Evolutionary conservation across 1,284 basidiomycete genomes (phyloP), one percentile per base, ranked within the genome.

Genomic region (Neolentinus lepideus): DNA sequence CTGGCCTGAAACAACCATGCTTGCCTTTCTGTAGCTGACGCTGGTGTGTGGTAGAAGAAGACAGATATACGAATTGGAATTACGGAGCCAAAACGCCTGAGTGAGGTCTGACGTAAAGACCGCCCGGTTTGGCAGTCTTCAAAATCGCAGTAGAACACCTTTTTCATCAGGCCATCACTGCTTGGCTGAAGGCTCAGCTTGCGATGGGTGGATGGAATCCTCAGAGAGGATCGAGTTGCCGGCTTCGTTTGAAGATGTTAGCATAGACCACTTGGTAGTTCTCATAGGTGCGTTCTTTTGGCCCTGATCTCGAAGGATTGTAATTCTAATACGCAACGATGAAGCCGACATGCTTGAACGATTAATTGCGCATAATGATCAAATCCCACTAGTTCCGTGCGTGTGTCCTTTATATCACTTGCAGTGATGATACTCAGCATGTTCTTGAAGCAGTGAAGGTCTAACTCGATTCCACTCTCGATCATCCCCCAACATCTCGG

Each of bases 381-480:
- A 84, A 68, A 93, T 98, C 69, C 90, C 90, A 59, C 75, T 94
- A 60, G 80, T 83, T 55, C 84, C 89, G 84, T 92, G 74, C 63
- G 87, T 81, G 53, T 54, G 43, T 60, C 58, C 57, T 54, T 58
- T 53, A 46, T 48, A 45, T 58, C 58, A 24, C 57, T 24, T 58
- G 24, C 56, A 26, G 16, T 52, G 60, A 60, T 61, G 54, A 53
- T 50, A n/a, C 47, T 50, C 60, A 59, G 46, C 62, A 56, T 54
- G 61, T 61, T 56, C 60, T 25, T 19, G 56, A 47, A 33, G 48
- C 67, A 90, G 88, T 54, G 84, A 91, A 79, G 82, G 83, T 59
- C 79, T 98, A 60, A 96, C 94, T 52, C 85, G 93, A 56, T 98
- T 98, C 71, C 94, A 98, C 72, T 96, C 94, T 45, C 81, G 93